A percentile compares a stretch with the other conserved stretches of the same genome.
Evolutionary conservation across 2,329 filamentous ascomycete species (phyloP).

Genomic region (Amauroascus verrucosus): DNA sequence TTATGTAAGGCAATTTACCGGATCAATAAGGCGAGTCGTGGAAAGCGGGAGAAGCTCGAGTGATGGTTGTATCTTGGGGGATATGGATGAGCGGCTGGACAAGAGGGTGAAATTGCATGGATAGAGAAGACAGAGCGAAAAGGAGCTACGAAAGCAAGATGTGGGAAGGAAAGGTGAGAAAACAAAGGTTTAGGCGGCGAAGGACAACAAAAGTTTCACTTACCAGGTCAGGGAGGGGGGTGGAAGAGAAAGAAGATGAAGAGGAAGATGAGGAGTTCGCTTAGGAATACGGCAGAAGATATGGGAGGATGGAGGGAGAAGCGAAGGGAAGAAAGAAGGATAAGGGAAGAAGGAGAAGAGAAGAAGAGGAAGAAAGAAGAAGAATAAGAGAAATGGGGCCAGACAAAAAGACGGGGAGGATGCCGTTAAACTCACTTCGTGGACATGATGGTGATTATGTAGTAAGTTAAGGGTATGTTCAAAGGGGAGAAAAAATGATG

Average conservation of each 20-base stretch:
- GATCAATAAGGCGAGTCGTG: conserved; percentile 14
- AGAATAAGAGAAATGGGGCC: conserved; percentile 16
- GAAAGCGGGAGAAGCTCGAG: neutral
- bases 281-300: neutral
- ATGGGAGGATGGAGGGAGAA: conserved; percentile 4
- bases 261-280: neutral
- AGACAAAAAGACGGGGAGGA: conserved; percentile 5
- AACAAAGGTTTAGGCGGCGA: too few species aligned
- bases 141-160: neutral
- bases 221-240: neutral
- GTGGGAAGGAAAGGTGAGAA: neutral
- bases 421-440: conserved; percentile 1
- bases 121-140: conserved; percentile 6
- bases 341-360: conserved; percentile 15
- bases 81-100: neutral
- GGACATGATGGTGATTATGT: neutral
- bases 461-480: too few species aligned
- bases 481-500: too few species aligned
- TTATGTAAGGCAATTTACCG: neutral
- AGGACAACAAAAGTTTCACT: neutral
- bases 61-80: neutral
- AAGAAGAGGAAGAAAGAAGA: conserved; percentile 12
- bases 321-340: conserved; percentile 16
- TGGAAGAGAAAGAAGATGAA: neutral
- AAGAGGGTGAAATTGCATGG: neutral